Evolutionary conservation across 2,329 filamentous ascomycete genomes (phyloP).

Genomic region (Aspergillus cejpii): DNA sequence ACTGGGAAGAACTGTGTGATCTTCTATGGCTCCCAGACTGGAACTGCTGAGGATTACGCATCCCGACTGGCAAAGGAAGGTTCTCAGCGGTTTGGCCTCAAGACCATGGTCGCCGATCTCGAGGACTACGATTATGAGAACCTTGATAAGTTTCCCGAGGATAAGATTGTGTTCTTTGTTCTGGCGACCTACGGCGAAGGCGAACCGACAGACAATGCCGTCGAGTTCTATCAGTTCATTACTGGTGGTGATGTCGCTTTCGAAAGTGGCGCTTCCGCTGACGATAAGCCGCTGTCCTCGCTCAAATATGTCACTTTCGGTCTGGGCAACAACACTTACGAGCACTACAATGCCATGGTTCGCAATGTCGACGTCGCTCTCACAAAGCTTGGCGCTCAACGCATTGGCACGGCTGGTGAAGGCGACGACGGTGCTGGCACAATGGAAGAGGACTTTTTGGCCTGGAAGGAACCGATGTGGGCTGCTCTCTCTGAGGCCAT

Average conservation of each 20-base stretch:
- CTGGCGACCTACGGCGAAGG: constrained; percentile 97
- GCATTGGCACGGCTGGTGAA: constrained; percentile 84
- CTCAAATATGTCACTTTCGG: constrained; percentile 94
- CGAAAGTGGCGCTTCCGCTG: constrained; percentile 56
- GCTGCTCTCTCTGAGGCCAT: constrained; percentile 72
- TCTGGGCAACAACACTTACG: constrained; percentile 97
- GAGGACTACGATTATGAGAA: constrained; percentile 98
- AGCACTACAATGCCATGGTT: constrained; percentile 99
- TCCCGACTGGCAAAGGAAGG: constrained; percentile 95
- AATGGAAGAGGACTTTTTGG: constrained; percentile 98
- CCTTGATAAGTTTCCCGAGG: constrained; percentile 76
- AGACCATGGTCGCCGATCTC: constrained; percentile 96
- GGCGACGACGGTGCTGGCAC: constrained; percentile 96
- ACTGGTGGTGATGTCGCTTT: constrained; percentile 74
- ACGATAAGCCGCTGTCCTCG: constrained; percentile 67
- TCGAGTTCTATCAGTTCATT: constrained; percentile 98
- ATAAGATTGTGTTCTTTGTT: constrained; percentile 92
- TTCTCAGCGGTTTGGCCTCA: constrained; percentile 88
- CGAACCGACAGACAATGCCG: constrained; percentile 96
- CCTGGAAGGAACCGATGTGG: constrained; percentile 99
- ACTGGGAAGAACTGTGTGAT: constrained; percentile 94
- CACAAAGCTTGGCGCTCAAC: constrained; percentile 70
- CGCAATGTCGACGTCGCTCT: constrained; percentile 79
- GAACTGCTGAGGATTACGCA: constrained; percentile 96
- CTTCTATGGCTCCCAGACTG: constrained; percentile 97